Conservation (phyloP, 768 basidiomycete genomes). For the Macrolepiota dolichaula region DNA sequence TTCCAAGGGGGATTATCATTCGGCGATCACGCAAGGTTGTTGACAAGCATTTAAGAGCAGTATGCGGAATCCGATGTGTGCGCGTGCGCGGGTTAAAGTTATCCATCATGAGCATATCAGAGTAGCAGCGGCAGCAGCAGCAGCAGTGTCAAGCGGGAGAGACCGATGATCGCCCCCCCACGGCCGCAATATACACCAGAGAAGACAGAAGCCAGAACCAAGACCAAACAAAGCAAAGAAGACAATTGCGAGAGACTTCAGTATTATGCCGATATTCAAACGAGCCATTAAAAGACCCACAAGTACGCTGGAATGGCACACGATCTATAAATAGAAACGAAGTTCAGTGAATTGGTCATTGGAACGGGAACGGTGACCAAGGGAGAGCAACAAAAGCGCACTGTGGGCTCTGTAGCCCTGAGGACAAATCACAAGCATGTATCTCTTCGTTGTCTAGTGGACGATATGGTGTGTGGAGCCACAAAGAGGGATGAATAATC, state of each 20-base stretch:
- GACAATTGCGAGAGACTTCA: background rate
- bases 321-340: slow-evolving; percentile 20
- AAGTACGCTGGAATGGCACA: slow-evolving; percentile 58
- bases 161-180: background rate
- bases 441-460: background rate
- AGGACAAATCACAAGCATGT: background rate
- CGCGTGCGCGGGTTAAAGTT: too few relatives aligned
- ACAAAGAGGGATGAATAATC: background rate
- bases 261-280: background rate
- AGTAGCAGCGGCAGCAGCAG: too few relatives aligned
- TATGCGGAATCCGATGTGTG: background rate
- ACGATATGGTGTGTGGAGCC: background rate
- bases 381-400: background rate
- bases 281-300: slow-evolving; percentile 30
- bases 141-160: background rate
- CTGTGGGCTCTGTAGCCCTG: background rate
- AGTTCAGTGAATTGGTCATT: background rate
- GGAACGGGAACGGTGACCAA: background rate
- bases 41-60: background rate
- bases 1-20: too few relatives aligned
- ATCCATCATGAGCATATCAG: background rate
- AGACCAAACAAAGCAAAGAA: background rate
- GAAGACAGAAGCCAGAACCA: background rate
- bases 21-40: too few relatives aligned
- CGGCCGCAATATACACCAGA: background rate